Conservation (phyloP, 1,284 basidiomycete species). For the Ganoderma lingzhi region DNA sequence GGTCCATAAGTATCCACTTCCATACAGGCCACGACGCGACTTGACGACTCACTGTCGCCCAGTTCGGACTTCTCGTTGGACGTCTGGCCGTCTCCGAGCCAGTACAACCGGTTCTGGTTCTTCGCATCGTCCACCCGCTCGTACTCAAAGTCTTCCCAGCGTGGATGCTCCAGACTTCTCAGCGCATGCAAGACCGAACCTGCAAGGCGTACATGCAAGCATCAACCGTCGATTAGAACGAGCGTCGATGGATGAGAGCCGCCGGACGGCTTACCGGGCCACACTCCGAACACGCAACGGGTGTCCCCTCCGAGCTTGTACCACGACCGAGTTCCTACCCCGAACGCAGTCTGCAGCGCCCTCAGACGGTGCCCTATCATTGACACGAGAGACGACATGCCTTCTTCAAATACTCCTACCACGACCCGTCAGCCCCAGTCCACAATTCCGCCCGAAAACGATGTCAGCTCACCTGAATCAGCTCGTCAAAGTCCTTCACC, state of each 20-base stretch:
- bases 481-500: slow-evolving; percentile 13
- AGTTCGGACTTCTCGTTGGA: background rate
- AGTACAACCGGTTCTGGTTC: background rate
- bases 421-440: background rate
- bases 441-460: no score
- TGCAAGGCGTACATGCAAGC: no score
- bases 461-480: slow-evolving; percentile 19
- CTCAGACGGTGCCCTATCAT: background rate
- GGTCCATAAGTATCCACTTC: background rate
- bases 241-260: no score
- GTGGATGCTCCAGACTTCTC: background rate
- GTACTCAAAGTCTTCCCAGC: background rate
- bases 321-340: background rate
- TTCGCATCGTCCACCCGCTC: background rate
- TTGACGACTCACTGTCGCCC: background rate
- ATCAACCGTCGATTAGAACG: no score
- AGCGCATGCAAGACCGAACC: background rate
- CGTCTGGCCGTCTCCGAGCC: background rate
- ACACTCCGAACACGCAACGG: background rate
- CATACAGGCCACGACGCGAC: background rate
- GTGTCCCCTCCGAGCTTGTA: background rate
- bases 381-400: background rate
- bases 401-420: slow-evolving; percentile 17
- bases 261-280: background rate
- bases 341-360: background rate